phyloP scores from a whole-genome alignment of 2,329 filamentous ascomycete species.

The Cylindrodendrum hubeiense region DNA sequence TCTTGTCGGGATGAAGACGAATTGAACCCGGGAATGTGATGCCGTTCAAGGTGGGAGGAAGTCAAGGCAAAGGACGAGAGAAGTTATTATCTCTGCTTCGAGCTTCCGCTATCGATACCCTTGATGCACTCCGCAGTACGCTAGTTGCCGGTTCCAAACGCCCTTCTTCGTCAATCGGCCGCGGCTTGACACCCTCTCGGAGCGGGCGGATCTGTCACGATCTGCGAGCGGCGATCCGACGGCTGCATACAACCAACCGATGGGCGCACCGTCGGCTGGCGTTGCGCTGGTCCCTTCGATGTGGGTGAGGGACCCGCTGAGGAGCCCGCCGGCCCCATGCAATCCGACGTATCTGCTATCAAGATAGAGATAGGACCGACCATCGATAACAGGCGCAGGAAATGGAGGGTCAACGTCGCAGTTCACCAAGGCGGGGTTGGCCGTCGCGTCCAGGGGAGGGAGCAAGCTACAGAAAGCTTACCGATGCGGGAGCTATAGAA shows the following conservation, averaged over 20 bases:
- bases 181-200: neutral
- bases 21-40: neutral
- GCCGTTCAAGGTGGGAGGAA: neutral
- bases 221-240: slow-evolving; percentile 1
- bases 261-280: neutral
- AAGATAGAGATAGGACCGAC: neutral
- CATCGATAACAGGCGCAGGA: neutral
- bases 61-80: neutral
- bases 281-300: neutral
- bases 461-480: neutral
- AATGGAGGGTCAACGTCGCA: neutral
- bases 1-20: neutral
- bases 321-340: neutral
- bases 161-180: neutral
- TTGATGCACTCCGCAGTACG: neutral
- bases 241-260: neutral
- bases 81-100: neutral
- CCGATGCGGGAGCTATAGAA: too few species aligned
- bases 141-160: neutral
- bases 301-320: neutral
- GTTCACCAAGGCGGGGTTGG: neutral
- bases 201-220: neutral
- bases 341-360: neutral
- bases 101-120: neutral
- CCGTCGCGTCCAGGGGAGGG: neutral